Base-by-base conservation (phyloP, 2,329 filamentous ascomycete genomes). In the Pestalotiopsis sp. region DNA sequence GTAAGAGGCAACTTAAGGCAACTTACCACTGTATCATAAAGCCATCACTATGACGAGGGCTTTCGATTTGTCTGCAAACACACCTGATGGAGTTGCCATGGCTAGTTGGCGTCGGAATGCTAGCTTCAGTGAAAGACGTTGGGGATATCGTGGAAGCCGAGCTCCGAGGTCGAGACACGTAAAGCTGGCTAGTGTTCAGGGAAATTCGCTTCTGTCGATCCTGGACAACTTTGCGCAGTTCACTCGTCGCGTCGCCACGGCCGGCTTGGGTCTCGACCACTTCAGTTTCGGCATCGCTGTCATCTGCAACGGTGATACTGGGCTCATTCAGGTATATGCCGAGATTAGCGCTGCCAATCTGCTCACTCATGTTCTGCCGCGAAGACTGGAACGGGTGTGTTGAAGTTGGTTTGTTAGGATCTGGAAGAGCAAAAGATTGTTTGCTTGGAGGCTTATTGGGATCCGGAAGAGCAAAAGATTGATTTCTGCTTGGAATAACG, bases 1-100 rank as follows among this genome's bases (percentile, higher is more conserved):
- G 27, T 4, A 27, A 27, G 27, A 5, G 27, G 27, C 27, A 23
- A 59, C 85, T 70, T 82, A 91, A 5, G 27, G 27, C 27, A 23
- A 59, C 85, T 70, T 82, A 91, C 89, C 89, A 91, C 78, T 90
- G 88, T 68, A 91, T 84, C 84, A 91, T 85, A 72, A 89, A 89
- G 68, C 81, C 82, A 71, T 85, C 83, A 64, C 84, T 82, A 60
- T 84, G 82, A 56, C 75, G 70, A 38, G 75, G 75, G 73, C 73
- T 77, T 65, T 73, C 72, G 39, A 75, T 74, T 52, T 73, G 75
- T 38, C 84, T 83, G 75, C 89, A 91, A 20, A 90, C 81, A 73
- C 89, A 91, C 70, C 88, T 83, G 39, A 90, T 83, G 25, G 79
- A 80, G 58, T 82, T 81, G 59, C 78, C 80, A 27, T 82, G 79